Base-by-base conservation (phyloP, 2,329 filamentous ascomycete genomes). In the Fusarium sp. region DNA sequence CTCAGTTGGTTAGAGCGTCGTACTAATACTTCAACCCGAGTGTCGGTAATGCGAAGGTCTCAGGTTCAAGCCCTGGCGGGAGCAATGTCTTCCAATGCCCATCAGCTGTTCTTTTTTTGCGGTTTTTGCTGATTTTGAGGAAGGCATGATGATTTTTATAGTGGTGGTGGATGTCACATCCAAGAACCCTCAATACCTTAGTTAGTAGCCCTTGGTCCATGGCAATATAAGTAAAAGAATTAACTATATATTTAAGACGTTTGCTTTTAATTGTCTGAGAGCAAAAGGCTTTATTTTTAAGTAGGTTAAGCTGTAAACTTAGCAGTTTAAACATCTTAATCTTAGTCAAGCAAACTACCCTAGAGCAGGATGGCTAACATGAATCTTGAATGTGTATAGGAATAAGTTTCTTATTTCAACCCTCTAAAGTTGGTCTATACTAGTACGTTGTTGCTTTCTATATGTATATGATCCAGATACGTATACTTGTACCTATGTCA, bases 1-100 rank as follows among this genome's bases (percentile, higher is more conserved):
- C 76, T 78, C 76, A 78, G 76, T 78, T 78, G 76, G 76, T 77
- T 77, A 77, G 76, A 78, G 76, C 76, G 73, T 78, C 76, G 75
- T 77, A 76, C 74, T 78, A 78, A 77, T 78, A 78, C 66, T 75
- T 76, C 51, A 59, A 26, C n/a, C 60, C 47, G 61, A 77, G 66
- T 76, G 57, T 55, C 17, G 42, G 76, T 77, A 26, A 77, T 78
- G 76, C 75, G 76, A 68, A 77, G 76, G 76, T 72, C 76, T 75
- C 74, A 73, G 75, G 76, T 78, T 78, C 76, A 78, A 78, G 76
- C 76, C 76, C 76, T 75, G 75, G 74, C 69, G 76, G 75, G 70
- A 78, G 76, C 76, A 78, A 8, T 14, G 59, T 68, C 68, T 70
- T 64, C 55, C 70, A 69, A 20, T 56, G 75, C 75, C 75, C n/a